phyloP scores from a whole-genome alignment of 2,329 filamentous ascomycete genomes.

The Trichoderma harzianum region DNA sequence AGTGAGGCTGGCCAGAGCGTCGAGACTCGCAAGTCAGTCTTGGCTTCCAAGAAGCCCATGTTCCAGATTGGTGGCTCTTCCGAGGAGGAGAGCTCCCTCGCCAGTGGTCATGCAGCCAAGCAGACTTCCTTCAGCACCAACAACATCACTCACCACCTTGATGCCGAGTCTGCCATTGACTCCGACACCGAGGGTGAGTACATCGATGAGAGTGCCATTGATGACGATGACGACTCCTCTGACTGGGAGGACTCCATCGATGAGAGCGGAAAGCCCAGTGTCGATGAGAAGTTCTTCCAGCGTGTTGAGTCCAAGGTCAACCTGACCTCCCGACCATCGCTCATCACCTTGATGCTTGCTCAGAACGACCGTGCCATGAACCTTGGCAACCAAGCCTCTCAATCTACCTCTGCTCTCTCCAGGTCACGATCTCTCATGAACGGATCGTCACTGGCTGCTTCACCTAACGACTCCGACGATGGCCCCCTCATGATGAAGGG shows the following conservation, averaged over 20 bases:
- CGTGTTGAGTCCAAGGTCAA: slow-evolving; percentile 86
- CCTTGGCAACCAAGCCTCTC: slow-evolving; percentile 64
- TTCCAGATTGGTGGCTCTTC: slow-evolving; percentile 59
- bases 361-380: slow-evolving; percentile 69
- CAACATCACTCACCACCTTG: slow-evolving; percentile 64
- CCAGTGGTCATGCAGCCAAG: slow-evolving; percentile 51
- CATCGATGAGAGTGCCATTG: slow-evolving; percentile 79
- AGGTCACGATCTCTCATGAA: slow-evolving; percentile 52
- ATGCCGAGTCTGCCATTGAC: slow-evolving; percentile 39
- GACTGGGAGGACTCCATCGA: slow-evolving; percentile 68
- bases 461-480: slow-evolving; percentile 60
- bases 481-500: slow-evolving; percentile 64
- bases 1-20: slow-evolving; percentile 50
- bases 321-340: slow-evolving; percentile 78
- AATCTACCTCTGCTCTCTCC: slow-evolving; percentile 67
- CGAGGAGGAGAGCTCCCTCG: slow-evolving; percentile 76
- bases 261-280: slow-evolving; percentile 78
- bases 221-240: slow-evolving; percentile 62
- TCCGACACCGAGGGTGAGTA: slow-evolving; percentile 55
- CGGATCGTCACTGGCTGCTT: slow-evolving; percentile 43
- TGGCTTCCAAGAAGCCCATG: slow-evolving; percentile 38
- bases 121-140: slow-evolving; percentile 78
- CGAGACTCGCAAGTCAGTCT: slow-evolving; percentile 38
- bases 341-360: slow-evolving; percentile 83
- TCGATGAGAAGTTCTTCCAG: slow-evolving; percentile 82